phyloP scores from a whole-genome alignment of 371 early-diverging fungal genomes.

The Mortierella polycephala region DNA sequence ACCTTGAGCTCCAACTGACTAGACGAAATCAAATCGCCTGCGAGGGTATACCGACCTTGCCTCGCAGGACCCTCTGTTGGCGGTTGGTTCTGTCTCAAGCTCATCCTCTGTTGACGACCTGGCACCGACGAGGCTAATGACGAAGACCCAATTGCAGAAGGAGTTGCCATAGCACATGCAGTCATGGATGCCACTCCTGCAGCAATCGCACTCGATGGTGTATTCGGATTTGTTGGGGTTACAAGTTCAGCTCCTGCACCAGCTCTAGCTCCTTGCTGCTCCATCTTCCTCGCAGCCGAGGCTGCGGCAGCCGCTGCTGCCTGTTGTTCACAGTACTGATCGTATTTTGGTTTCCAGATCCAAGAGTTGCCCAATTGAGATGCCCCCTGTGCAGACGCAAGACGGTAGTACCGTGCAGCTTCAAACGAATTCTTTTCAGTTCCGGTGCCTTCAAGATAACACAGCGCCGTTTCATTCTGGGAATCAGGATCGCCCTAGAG shows the following conservation, averaged over 20 bases:
- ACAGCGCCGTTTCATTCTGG: slow-evolving; percentile 82
- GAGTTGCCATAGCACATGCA: not conserved
- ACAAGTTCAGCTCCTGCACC: not conserved
- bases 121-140: not conserved
- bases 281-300: slow-evolving; percentile 6
- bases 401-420: slow-evolving; percentile 86
- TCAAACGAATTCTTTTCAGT: slow-evolving; percentile 77
- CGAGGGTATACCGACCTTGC: slow-evolving; percentile 21
- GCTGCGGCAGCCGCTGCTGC: slow-evolving; percentile 18
- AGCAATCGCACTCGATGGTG: slow-evolving; percentile 5
- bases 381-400: slow-evolving; percentile 83
- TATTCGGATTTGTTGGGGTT: not conserved
- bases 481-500: slow-evolving; percentile 81
- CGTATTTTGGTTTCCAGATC: slow-evolving; percentile 92
- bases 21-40: slow-evolving; percentile 44
- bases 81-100: not conserved
- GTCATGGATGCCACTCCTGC: slow-evolving; percentile 25
- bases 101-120: slow-evolving; percentile 5
- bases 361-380: slow-evolving; percentile 87
- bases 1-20: slow-evolving; percentile 41
- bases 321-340: slow-evolving; percentile 50
- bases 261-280: not conserved
- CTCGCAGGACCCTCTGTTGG: slow-evolving; percentile 2
- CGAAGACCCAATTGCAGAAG: slow-evolving; percentile 3
- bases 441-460: slow-evolving; percentile 81